Base-by-base conservation (phyloP, 2,329 filamentous ascomycete genomes). In the Botrytis elliptica region DNA sequence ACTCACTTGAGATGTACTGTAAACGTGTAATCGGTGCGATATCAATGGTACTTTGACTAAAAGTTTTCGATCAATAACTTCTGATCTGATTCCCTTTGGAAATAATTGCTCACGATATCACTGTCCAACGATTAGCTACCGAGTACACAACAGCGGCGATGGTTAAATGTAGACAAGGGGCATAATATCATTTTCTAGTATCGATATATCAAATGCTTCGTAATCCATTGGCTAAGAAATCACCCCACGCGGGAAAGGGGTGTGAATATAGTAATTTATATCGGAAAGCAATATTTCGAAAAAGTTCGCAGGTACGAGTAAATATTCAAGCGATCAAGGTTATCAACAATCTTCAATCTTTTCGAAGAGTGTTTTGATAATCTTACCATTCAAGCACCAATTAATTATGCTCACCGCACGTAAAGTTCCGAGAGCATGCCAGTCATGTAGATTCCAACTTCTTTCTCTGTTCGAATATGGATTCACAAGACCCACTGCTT, bases 391-490 rank as follows among this genome's bases (percentile, higher is more conserved):
- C 4, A 42, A 68, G 49, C 36, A 42, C n/a, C 36, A 42, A 22
- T 20, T 65, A 52, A 72, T 68, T 36, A 81, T 81, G 80, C 74
- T 81, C 74, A 78, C 76, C 18, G 77, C 77, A 42, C 78, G 77
- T 18, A 79, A 78, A 64, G 74, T 75, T 46, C 79, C 78, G 16
- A 74, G 74, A 55, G 79, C 78, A 49, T 83, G 81, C 70, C 79
- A 79, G 71, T 80, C 80, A 75, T 83, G 81, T 74, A 79, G 80
- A 68, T 76, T 78, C 29, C 81, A 81, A 60, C 77, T 83, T 0
- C 78, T 80, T 38, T 76, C 77, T 8, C 73, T 83, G 0, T 81
- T 82, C 62, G 79, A 82, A 73, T 74, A 80, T 69, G 80, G 81
- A 20, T 82, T 82, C 75, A 77, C 77, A 29, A 78, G 36, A 62